phyloP scores from a whole-genome alignment of 192 early-diverging fungal species.

The Coemansia sp. region DNA sequence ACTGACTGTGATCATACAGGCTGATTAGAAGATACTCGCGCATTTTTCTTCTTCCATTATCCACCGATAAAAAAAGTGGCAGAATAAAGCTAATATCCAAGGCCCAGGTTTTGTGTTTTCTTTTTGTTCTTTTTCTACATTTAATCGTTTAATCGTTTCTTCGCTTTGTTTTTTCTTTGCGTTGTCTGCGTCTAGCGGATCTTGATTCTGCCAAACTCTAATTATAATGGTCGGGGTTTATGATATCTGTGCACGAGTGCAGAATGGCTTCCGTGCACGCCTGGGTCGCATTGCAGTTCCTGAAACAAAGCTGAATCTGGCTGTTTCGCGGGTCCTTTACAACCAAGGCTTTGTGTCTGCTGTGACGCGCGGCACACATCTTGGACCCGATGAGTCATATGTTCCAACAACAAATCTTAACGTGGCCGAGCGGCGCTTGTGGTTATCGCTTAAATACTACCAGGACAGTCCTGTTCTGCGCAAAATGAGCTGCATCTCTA shows the following conservation, averaged over 20 bases:
- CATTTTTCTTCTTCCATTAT: too few species aligned
- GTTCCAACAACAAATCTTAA: conserved; percentile 80
- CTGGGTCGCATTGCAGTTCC: conserved; percentile 83
- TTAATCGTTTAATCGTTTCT: conserved; percentile 21
- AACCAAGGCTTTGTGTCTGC: conserved; percentile 86
- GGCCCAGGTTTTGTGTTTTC: background rate
- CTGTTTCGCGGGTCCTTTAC: conserved; percentile 84
- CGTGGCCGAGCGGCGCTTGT: conserved; percentile 80
- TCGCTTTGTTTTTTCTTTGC: background rate
- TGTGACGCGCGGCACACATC: conserved; percentile 74
- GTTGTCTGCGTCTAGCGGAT: conserved; percentile 8
- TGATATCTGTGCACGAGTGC: conserved; percentile 85
- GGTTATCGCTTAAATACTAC: conserved; percentile 94
- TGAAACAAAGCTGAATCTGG: conserved; percentile 81
- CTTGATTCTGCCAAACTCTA: background rate
- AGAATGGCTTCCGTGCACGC: conserved; percentile 86
- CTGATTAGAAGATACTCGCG: too few species aligned
- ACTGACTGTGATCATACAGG: too few species aligned
- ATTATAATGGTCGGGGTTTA: conserved; percentile 71
- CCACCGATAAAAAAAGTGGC: too few species aligned
- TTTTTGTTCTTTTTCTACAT: conserved; percentile 12
- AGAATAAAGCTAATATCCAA: too few species aligned
- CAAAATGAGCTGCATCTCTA: conserved; percentile 78
- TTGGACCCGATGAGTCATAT: conserved; percentile 69
- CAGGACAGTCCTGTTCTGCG: conserved; percentile 77